Base-by-base conservation (phyloP, 768 basidiomycete species). In the Russula abietina region DNA sequence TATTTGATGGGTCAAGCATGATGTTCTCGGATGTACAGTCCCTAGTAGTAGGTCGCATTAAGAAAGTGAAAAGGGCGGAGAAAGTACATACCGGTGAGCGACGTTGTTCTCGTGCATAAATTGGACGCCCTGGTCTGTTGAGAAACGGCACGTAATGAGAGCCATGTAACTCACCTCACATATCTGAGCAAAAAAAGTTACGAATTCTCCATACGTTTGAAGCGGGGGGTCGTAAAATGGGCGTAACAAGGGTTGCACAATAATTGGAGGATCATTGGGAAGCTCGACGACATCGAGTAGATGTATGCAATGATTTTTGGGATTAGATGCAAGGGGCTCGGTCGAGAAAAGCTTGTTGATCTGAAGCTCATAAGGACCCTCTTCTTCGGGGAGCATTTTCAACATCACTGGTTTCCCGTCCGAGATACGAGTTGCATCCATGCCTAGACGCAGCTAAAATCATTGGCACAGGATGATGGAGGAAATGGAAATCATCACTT, bases 201-300 rank as follows among this genome's bases (percentile, higher is more conserved):
- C 55, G 1, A 68, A 72, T 64, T 79, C 77, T 1, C 78, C 75
- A 2, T 74, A 56, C 0, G 74, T 77, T 26, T 70, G 59, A 53
- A 78, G 72, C 0, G 36, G 65, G 0, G 76, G 76, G 4, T 72
- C 61, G 36, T 73, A 45, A 57, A 56, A 72, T 6, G 19, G 26
- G 0, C 71, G 68, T 12, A 77, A 59, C 2, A 71, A 61, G 1
- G 77, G 72, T 68, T 76, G 71, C 11, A 78, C 75, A 8, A 79
- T 55, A 6, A 72, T 41, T 0, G 66, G 52, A 10, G 69, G 62
- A 0, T 60, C 32, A 12, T 69, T 43, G 2, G 69, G 70, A 17
- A 65, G 62, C 26, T 65, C 39, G 0, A 73, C 57, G 8, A 71
- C 65, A 14, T 73, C 73, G 22, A 61, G 60, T 1, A 73, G 22